Conservation (phyloP, 768 basidiomycete species). For the Hygrophoropsis aurantiaca region DNA sequence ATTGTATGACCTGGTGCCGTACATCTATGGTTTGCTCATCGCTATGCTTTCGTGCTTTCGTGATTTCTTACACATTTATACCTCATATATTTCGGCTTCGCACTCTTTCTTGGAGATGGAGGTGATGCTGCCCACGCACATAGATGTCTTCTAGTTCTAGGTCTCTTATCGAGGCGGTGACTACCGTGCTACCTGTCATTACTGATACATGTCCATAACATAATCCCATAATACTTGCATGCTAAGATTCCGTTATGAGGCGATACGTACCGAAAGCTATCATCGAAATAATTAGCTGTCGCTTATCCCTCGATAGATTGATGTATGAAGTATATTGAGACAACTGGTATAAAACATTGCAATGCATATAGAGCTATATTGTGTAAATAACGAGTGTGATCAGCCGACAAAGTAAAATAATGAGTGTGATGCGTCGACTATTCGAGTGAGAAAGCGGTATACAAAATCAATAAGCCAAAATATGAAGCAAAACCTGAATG, state of each 20-base stretch:
- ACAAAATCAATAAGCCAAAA: conserved; percentile 4
- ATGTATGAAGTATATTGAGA: no score
- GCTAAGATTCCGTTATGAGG: no score
- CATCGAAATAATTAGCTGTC: no score
- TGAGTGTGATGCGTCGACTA: conserved; percentile 8
- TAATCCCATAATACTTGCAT: neutral
- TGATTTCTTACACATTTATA: conserved; percentile 23
- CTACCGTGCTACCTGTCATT: neutral
- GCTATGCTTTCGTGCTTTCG: conserved; percentile 22
- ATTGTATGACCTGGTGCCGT: conserved; percentile 4
- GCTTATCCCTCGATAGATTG: no score
- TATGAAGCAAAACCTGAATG: conserved; percentile 3
- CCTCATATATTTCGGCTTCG: conserved; percentile 27
- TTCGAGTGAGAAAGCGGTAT: conserved; percentile 7
- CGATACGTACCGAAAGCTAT: no score
- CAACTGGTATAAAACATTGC: no score
- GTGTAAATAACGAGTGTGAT: conserved; percentile 10
- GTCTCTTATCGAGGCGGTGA: neutral
- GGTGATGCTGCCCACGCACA: conserved; percentile 23
- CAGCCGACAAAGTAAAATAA: conserved; percentile 10
- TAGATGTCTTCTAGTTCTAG: conserved; percentile 16
- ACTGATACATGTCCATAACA: neutral
- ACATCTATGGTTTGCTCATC: conserved; percentile 9
- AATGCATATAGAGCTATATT: no score
- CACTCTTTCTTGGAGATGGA: conserved; percentile 8